phyloP scores from a whole-genome alignment of 2,329 filamentous ascomycete species.

The Apiospora pterosperma region DNA sequence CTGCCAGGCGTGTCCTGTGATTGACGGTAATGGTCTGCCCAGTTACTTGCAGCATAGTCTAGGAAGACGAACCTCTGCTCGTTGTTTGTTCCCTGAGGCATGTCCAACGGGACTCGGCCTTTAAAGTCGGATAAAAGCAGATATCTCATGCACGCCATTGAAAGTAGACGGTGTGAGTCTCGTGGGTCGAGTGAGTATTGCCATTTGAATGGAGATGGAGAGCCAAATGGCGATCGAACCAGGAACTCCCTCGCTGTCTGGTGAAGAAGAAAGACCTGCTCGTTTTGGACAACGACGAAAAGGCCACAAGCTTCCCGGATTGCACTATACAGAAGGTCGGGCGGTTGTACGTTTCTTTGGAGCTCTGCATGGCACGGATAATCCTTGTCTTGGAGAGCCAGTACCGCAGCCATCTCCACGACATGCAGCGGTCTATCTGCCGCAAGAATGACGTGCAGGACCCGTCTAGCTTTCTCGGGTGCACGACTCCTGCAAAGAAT shows the following conservation, averaged over 20 bases:
- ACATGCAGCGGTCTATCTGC: conserved; percentile 29
- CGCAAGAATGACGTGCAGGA: conserved; percentile 32
- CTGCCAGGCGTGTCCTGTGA: not conserved
- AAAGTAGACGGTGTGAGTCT: conserved; percentile 11
- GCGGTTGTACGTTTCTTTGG: conserved; percentile 30
- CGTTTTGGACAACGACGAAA: conserved; percentile 11
- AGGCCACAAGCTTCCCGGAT: conserved; percentile 14
- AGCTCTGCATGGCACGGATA: conserved; percentile 39
- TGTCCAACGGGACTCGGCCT: too few species aligned
- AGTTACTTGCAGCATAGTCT: conserved; percentile 12
- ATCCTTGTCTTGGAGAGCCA: conserved; percentile 16
- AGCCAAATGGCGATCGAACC: not conserved
- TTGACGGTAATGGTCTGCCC: conserved; percentile 12
- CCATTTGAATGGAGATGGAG: conserved; percentile 7
- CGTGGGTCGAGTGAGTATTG: conserved; percentile 7
- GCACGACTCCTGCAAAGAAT: conserved; percentile 29
- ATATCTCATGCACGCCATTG: conserved; percentile 11
- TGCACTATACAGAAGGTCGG: not conserved
- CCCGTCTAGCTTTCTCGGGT: conserved; percentile 18
- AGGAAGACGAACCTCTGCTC: not conserved
- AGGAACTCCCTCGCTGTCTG: conserved; percentile 16
- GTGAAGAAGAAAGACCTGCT: conserved; percentile 11
- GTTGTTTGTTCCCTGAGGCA: not conserved
- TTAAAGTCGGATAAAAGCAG: conserved; percentile 1
- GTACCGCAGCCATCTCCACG: conserved; percentile 27